A percentile compares a stretch with the other conserved stretches of the same genome.
Conservation (phyloP, 163 green algal genomes). For the Botryococcus braunii region DNA sequence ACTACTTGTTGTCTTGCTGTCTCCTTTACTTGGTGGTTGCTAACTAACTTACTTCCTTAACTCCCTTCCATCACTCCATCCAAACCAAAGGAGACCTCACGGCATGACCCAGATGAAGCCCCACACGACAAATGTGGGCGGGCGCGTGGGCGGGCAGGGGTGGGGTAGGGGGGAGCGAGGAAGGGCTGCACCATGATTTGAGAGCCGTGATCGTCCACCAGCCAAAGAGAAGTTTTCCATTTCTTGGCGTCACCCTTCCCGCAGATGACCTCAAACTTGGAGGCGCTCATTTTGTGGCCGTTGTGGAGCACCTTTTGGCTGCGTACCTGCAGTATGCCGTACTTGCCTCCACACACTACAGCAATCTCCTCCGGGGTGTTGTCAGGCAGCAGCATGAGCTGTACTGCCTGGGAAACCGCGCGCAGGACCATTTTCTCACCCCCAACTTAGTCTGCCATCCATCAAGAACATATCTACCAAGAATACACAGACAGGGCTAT, state of each 20-base stretch:
- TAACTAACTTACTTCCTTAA: too few species aligned
- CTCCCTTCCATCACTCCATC: not conserved
- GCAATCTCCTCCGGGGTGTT: conserved; percentile 43
- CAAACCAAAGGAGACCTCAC: not conserved
- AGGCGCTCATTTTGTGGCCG: conserved; percentile 45
- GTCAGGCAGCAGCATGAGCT: conserved; percentile 56
- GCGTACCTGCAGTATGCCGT: conserved; percentile 45
- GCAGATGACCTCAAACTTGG: conserved; percentile 68
- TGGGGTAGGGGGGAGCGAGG: too few species aligned
- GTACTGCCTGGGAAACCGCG: conserved; percentile 17
- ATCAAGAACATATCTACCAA: too few species aligned
- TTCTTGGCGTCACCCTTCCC: conserved; percentile 79
- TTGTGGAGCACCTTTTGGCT: conserved; percentile 49
- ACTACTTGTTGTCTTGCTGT: too few species aligned
- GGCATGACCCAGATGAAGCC: not conserved
- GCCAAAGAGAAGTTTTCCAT: conserved; percentile 73
- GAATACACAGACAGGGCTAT: too few species aligned
- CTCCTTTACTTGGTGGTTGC: too few species aligned
- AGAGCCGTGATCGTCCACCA: conserved; percentile 26
- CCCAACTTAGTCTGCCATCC: too few species aligned
- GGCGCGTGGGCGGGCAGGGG: not conserved
- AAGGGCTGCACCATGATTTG: conserved; percentile 16
- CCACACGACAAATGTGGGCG: too few species aligned
- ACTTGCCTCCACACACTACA: conserved; percentile 52
- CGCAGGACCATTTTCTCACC: not conserved